A percentile compares a stretch with the other conserved stretches of the same genome.
These are phyloP conservation scores for Aegilops umbellulata DNA, from an alignment of 176 grass and related monocot species.

Conservation along the genomic window DNA sequence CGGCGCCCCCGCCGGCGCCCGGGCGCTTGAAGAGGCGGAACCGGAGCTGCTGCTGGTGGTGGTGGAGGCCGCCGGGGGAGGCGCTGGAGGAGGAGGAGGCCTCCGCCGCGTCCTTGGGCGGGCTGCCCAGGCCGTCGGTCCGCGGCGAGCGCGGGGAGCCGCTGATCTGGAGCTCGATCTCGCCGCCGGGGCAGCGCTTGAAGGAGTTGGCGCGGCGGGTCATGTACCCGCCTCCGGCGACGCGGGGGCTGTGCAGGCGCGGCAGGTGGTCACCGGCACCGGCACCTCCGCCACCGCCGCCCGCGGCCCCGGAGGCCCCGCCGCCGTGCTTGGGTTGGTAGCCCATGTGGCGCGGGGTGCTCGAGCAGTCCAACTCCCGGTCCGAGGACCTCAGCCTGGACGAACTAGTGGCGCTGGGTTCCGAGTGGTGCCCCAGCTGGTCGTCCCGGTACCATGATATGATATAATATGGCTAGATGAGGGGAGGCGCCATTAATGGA, in stretches of 20 bases:
- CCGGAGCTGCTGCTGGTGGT: conserved; percentile 46
- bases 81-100: neutral
- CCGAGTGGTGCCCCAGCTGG: neutral
- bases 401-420: neutral
- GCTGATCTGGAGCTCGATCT: conserved; percentile 96
- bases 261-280: conserved; percentile 6
- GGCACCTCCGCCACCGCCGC: neutral
- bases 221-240: conserved; percentile 69
- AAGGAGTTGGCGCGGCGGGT: conserved; percentile 92
- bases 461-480: neutral
- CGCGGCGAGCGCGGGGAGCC: conserved; percentile 74
- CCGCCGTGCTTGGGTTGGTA: conserved; percentile 67
- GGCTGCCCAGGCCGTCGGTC: conserved; percentile 47
- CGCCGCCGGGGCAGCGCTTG: conserved; percentile 63
- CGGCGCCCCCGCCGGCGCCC: neutral
- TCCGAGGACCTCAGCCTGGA: neutral
- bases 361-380: neutral
- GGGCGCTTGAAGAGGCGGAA: conserved; percentile 58
- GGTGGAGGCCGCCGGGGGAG: conserved; percentile 14
- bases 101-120: conserved; percentile 33
- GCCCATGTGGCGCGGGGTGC: conserved; percentile 42
- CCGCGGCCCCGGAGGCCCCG: neutral
- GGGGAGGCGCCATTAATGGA: conserved; percentile 69
- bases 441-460: neutral
- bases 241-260: conserved; percentile 72